Evolutionary conservation across 2,329 filamentous ascomycete species (phyloP), one percentile per base, ranked within the genome.

Genomic region (Aspergillus puulaauensis): DNA sequence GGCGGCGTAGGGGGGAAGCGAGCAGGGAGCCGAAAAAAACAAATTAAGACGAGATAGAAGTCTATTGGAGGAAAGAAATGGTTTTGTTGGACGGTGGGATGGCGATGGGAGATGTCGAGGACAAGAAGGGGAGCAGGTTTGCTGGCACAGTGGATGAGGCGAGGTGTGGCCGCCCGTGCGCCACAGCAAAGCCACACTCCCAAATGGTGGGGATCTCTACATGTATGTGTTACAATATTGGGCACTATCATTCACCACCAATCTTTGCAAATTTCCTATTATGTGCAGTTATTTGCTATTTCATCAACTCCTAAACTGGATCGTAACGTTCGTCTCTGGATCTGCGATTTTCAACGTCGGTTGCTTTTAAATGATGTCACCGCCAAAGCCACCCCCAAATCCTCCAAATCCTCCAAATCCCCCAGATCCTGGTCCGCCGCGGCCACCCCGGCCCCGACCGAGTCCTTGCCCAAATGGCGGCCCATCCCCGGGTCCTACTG

Each of bases 401-500:
- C 77, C 74, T 52, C 76, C 70, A 52, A 71, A 87, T 0, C 74
- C 74, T 52, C 73, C 73, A 65, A 72, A 70, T 11, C 77, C 74
- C 52, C 75, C 70, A 52, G 71, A 69, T 11, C 77, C 74, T 58
- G 70, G 59, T 12, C 62, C 66, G 33, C 65, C 65, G 33, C 56
- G 59, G 35, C 69, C 67, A 49, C 52, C 53, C 14, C 56, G 65
- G 31, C 63, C 73, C 46, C 80, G 61, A 46, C 63, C 81, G 61
- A 79, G 64, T 19, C 63, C 73, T 49, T 79, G 61, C 41, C 63
- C 81, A 61, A 79, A 75, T 23, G 76, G 74, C 43, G 77, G 73
- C 56, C 73, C 83, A 37, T 75, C 82, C 0, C 89, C 88, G 0
- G 91, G 91, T 0, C 90, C 90, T 21, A 93, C 76, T 2, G 93